Base-by-base conservation (phyloP, 805 yeast genomes). In the Cyberlindnera veronae region DNA sequence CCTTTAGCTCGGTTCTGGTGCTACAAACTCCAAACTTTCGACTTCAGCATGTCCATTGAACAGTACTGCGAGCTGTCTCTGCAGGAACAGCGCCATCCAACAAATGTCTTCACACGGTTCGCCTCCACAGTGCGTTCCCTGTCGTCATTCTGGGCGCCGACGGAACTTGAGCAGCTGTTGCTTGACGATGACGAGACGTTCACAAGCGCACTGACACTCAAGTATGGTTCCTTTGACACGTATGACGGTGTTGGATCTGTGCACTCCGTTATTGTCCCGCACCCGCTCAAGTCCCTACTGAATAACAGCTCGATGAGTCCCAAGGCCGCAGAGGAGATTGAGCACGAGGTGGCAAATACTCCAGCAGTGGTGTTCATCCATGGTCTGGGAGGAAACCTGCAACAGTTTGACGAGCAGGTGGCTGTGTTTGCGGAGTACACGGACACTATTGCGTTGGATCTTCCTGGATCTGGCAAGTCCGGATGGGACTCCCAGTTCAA, bases 341-440 rank as follows among this genome's bases (percentile, higher is more conserved):
- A 44, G 12, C 10, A 34, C 11, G 45, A 45, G 29, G 38, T 77
- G 28, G 60, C 68, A 29, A 61, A 69, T 12, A 55, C 78, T 29
- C 95, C 95, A 0, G 64, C 80, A 3, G 60, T 84, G 6, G 62
- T 87, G 3, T 76, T 88, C 41, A 56, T 90, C 15, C 97, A 89
- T 64, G 98, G 98, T 0, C 61, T 91, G 16, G 98, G 97, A 2
- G 98, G 98, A 2, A 91, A 81, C 51, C 67, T 85, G 57, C 77
- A 87, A 17, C 96, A 89, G 58, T 90, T 90, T 58, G 93, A 85
- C 53, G 79, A 82, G 1, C 53, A 49, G 33, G 63, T 86, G 28
- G 80, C 78, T 20, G 67, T 77, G 37, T 75, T 85, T 49, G 79
- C 76, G 48, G 74, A 79, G 29, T 34, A 14, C 46, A 74, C 78